phyloP scores from a whole-genome alignment of 176 grass and related monocot genomes.

The Echinochloa phyllopogon region DNA sequence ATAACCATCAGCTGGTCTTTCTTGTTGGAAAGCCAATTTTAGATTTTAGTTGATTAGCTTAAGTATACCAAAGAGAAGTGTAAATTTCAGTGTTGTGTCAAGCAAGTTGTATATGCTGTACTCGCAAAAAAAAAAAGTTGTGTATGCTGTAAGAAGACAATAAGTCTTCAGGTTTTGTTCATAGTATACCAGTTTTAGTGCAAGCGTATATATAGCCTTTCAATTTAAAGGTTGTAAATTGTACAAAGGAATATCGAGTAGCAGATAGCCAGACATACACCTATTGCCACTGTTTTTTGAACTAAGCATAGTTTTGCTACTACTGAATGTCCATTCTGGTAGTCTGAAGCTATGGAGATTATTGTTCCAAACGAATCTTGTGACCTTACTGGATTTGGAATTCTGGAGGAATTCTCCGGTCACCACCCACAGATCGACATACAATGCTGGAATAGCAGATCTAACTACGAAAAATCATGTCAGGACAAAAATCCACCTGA shows the following conservation, averaged over 20 bases:
- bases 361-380: not conserved
- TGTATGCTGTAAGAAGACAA: slow-evolving; percentile 25
- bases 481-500: not conserved
- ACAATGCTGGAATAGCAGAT: not conserved
- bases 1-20: not conserved
- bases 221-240: slow-evolving; percentile 12
- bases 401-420: not conserved
- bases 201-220: slow-evolving; percentile 32
- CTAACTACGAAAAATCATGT: not conserved
- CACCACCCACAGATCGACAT: too few relatives aligned
- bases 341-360: not conserved
- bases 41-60: slow-evolving; percentile 35
- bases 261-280: not conserved
- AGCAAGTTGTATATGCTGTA: slow-evolving; percentile 31
- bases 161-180: slow-evolving; percentile 25
- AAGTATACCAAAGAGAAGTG: slow-evolving; percentile 39
- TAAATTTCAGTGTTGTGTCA: slow-evolving; percentile 34
- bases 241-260: slow-evolving; percentile 23
- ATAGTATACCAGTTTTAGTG: slow-evolving; percentile 17
- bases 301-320: slow-evolving; percentile 11
- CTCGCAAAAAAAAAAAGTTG: too few relatives aligned
- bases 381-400: not conserved
- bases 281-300: not conserved
- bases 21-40: not conserved
- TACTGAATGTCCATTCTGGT: not conserved